A percentile compares a stretch with the other conserved stretches of the same genome.
Evolutionary conservation across 2,329 filamentous ascomycete genomes (phyloP).

Genomic region (Clarireedia hainanense): DNA sequence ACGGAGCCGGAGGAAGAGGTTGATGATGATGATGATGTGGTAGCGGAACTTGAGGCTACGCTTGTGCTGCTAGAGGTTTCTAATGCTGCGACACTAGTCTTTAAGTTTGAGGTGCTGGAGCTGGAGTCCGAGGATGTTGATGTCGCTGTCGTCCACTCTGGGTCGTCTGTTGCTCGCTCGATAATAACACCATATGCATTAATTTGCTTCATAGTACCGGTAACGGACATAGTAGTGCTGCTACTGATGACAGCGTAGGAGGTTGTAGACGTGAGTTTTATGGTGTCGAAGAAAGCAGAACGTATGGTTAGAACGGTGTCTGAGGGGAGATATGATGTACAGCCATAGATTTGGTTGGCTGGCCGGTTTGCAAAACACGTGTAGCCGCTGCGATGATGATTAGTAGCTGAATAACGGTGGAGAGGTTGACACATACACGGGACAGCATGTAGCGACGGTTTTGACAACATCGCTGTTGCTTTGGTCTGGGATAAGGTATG

Average conservation of each 20-base stretch:
- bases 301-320: not conserved
- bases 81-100: not conserved
- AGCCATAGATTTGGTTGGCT: not conserved
- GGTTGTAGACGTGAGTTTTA: not conserved
- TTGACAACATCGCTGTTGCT: not conserved
- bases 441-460: slow-evolving; percentile 4
- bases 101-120: not conserved
- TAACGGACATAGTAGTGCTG: not conserved
- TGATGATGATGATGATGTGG: not conserved
- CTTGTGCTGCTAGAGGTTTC: not conserved
- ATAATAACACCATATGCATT: slow-evolving; percentile 3
- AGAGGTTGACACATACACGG: not conserved
- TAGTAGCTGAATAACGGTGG: not conserved
- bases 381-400: not conserved
- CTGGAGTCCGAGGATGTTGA: not conserved
- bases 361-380: not conserved
- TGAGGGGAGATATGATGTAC: not conserved
- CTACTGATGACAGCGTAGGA: not conserved
- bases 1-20: too few species aligned
- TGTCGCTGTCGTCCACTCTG: not conserved
- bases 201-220: not conserved
- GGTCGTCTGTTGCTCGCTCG: not conserved
- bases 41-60: not conserved
- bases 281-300: not conserved
- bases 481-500: not conserved